Evolutionary conservation across 495 filamentous ascomycete genomes (phyloP), one percentile per base, ranked within the genome.

Genomic region (Wilcoxina mikolae): DNA sequence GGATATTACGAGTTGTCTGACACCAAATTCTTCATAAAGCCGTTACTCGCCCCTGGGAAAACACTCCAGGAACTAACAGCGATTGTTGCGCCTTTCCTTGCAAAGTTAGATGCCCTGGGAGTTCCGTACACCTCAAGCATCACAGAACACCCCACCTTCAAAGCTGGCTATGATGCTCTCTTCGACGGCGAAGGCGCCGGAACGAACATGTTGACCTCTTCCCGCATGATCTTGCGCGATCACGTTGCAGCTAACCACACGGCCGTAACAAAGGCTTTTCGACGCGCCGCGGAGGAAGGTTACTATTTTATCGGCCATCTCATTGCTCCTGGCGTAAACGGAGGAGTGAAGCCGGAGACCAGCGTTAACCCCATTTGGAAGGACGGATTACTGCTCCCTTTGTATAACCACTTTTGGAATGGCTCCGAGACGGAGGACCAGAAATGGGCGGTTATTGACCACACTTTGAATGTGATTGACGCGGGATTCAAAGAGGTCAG

Each of bases 281-380:
- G 53, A 56, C 15, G 25, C 43, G 46, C 58, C 56, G 5, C 51
- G 31, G 42, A 62, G 24, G 53, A 56, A 4, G 64, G 67, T 18
- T 66, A 66, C 4, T 62, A 72, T 51, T 56, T 74, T n/a, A 66
- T 76, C 38, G 73, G 74, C 1, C 74, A 78, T 59, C 67, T 75
- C 55, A 70, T 74, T 60, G 68, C 71, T 51, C 73, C 73, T 15
- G 73, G 75, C 11, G 54, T 66, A 22, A 69, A 54, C 2, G 51
- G 31, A 7, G 31, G 31, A 35, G 31, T 55, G 0, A 53, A 43
- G 26, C 58, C 46, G 2, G 55, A 64, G n/a, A 60, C 59, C 27
- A 53, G 54, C 3, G 58, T 68, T 33, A 57, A 64, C 44, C 60
- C 65, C 0, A 59, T 60, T n/a, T 68, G 57, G 65, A 56, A 59